A percentile compares a stretch with the other conserved stretches of the same genome.
Evolutionary conservation across 1,139 yeast species (phyloP).

Genomic region (Pichia sp.): DNA sequence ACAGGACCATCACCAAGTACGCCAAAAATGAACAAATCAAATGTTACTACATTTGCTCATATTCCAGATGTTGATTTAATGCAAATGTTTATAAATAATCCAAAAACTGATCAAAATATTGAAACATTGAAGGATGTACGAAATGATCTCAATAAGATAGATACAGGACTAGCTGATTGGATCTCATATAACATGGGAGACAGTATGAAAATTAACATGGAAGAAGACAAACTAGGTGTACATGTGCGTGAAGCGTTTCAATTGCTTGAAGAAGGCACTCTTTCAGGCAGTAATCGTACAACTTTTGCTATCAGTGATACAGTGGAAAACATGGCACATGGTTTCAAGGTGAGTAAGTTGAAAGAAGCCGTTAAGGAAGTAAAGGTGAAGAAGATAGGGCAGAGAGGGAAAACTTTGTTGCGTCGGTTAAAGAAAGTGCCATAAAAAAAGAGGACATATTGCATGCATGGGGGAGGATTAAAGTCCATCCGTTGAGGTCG

Average conservation of each 20-base stretch:
- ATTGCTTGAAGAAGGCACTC: constrained; percentile 4
- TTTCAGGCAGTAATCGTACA: constrained; percentile 2
- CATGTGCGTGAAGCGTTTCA: constrained; percentile 11
- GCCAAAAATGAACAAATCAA: neutral
- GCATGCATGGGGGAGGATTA: too few species aligned
- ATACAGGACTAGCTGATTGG: constrained; percentile 12
- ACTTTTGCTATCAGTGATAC: constrained; percentile 10
- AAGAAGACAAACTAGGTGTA: constrained; percentile 10
- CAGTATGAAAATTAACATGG: constrained; percentile 8
- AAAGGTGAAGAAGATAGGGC: constrained; percentile 10
- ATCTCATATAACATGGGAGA: constrained; percentile 13
- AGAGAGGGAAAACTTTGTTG: constrained; percentile 9
- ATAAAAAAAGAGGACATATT: too few species aligned
- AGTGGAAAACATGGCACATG: constrained; percentile 11
- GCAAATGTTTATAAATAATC: constrained; percentile 5
- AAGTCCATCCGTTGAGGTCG: too few species aligned
- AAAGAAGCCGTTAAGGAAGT: constrained; percentile 6
- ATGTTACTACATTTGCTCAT: neutral
- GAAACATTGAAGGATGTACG: constrained; percentile 4
- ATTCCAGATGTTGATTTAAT: constrained; percentile 10
- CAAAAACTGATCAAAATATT: constrained; percentile 4
- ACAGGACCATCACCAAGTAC: neutral
- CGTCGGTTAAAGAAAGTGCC: constrained; percentile 9
- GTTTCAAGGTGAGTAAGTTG: constrained; percentile 5
- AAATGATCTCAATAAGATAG: constrained; percentile 5